A percentile compares a stretch with the other conserved stretches of the same genome.
phyloP scores from a whole-genome alignment of 257 asterid genomes.

The Solanum bulbocastanum region DNA sequence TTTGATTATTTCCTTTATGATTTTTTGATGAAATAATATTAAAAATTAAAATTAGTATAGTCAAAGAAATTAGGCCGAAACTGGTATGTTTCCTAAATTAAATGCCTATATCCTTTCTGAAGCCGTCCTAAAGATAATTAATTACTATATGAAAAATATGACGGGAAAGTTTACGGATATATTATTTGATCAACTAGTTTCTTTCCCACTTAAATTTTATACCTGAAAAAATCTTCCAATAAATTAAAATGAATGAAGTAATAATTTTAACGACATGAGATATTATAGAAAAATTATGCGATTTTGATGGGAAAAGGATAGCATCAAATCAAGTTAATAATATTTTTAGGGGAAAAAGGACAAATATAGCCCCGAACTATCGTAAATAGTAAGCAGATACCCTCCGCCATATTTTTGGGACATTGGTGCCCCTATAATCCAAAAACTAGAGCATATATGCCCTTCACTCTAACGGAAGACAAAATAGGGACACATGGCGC shows the following conservation, averaged over 20 bases:
- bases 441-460: no score
- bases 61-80: not conserved
- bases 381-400: no score
- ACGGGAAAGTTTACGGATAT: fast-evolving
- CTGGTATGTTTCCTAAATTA: not conserved
- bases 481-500: no score
- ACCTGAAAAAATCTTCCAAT: not conserved
- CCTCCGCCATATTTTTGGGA: no score
- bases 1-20: no score
- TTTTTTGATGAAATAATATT: not conserved
- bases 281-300: not conserved
- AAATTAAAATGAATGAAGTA: not conserved
- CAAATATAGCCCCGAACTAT: no score
- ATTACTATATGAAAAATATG: not conserved
- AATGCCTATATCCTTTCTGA: not conserved
- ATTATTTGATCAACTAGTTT: no score
- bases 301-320: not conserved
- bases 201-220: not conserved
- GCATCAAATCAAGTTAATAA: not conserved
- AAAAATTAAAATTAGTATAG: not conserved
- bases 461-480: no score
- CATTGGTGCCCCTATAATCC: no score
- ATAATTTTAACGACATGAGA: not conserved
- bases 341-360: not conserved
- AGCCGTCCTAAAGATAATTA: not conserved